Evolutionary conservation across 257 asterid genomes (phyloP).

Genomic region (Mentha longifolia): DNA sequence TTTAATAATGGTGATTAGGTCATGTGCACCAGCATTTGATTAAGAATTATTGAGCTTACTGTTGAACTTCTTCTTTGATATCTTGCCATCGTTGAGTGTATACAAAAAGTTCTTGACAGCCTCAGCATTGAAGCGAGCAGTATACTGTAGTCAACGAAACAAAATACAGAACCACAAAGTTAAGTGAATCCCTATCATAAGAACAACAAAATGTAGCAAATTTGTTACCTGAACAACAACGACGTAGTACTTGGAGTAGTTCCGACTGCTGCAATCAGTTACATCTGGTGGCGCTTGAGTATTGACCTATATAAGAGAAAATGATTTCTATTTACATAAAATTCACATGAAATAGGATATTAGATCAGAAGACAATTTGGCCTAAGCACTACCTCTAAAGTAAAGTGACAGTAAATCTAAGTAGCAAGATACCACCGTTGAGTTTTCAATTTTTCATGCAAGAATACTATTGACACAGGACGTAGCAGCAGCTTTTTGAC

Average conservation of each 20-base stretch:
- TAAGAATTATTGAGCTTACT: slow-evolving; percentile 52
- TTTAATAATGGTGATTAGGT: slow-evolving; percentile 6
- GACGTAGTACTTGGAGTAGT: slow-evolving; percentile 84
- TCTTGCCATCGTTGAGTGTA: slow-evolving; percentile 74
- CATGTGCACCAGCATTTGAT: slow-evolving; percentile 21
- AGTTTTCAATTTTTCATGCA: background rate
- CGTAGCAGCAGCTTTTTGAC: background rate
- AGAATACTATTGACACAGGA: background rate
- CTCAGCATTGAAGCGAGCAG: slow-evolving; percentile 93
- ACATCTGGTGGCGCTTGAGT: slow-evolving; percentile 81
- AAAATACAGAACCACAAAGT: slow-evolving; percentile 7
- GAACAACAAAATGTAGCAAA: background rate
- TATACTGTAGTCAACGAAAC: slow-evolving; percentile 55
- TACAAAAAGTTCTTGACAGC: slow-evolving; percentile 78
- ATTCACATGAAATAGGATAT: slow-evolving; percentile 20
- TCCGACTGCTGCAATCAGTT: slow-evolving; percentile 79
- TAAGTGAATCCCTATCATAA: slow-evolving; percentile 1
- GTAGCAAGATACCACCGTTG: slow-evolving; percentile 16
- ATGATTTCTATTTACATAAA: slow-evolving; percentile 19
- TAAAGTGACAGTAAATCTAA: slow-evolving; percentile 8
- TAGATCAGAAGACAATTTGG: slow-evolving; percentile 1
- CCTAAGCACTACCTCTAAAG: slow-evolving; percentile 6
- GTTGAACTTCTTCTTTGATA: slow-evolving; percentile 86
- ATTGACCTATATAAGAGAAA: slow-evolving; percentile 61
- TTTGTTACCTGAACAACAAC: slow-evolving; percentile 79